phyloP scores from a whole-genome alignment of 805 yeast species.

The Wickerhamomyces bisporus region DNA sequence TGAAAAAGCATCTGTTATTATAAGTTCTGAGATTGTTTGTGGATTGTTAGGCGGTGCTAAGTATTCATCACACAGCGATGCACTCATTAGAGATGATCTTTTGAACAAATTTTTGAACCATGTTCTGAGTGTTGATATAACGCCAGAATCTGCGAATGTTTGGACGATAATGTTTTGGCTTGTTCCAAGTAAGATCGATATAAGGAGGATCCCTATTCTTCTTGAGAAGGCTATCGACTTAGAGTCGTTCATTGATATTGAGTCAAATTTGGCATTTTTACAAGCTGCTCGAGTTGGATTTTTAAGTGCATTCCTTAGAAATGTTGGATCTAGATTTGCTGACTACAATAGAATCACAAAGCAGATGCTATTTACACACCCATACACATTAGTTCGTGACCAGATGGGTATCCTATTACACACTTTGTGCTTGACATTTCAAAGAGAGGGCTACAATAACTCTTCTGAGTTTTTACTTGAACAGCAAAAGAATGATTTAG shows the following conservation, averaged over 20 bases:
- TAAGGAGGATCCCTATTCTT: conserved; percentile 58
- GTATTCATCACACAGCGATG: conserved; percentile 31
- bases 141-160: conserved; percentile 66
- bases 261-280: conserved; percentile 57
- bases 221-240: conserved; percentile 41
- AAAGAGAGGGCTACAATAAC: conserved; percentile 36
- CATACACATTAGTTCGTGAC: conserved; percentile 67
- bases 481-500: conserved; percentile 32
- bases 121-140: conserved; percentile 52
- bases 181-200: conserved; percentile 60
- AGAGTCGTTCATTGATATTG: conserved; percentile 34
- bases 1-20: conserved; percentile 74
- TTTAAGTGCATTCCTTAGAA: conserved; percentile 43
- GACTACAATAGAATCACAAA: conserved; percentile 40
- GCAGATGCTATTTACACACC: conserved; percentile 47
- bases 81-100: conserved; percentile 39
- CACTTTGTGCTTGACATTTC: conserved; percentile 33
- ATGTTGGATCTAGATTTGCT: conserved; percentile 52
- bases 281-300: conserved; percentile 59
- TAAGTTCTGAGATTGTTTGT: conserved; percentile 62
- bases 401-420: conserved; percentile 55
- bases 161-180: conserved; percentile 80
- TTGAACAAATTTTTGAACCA: conserved; percentile 38
- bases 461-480: conserved; percentile 35
- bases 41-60: conserved; percentile 54